Evolutionary conservation across 225 moss, liverwort and hornwort species (phyloP), one percentile per base, ranked within the genome.

Genomic region (Physcomitrellopsis africana): DNA sequence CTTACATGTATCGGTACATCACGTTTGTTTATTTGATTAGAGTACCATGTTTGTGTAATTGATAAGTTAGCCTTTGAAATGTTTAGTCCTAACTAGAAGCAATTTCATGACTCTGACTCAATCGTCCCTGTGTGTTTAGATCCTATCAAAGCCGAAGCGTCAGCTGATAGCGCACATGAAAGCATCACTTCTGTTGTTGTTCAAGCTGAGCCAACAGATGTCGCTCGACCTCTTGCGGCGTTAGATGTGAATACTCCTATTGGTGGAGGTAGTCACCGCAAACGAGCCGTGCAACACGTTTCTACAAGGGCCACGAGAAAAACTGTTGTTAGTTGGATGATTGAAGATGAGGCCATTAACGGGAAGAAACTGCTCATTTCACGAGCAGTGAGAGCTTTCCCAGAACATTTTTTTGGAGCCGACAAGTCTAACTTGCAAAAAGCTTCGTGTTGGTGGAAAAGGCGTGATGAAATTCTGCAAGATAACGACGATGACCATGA

Each of bases 231-330:
- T 8, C 64, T 81, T 8, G 52, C 58, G 13, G 51, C 73, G 0
- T 46, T 85, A 56, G 84, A 81, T 68, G 81, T 53, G 63, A 81
- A 85, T 59, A 60, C 74, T 45, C 46, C 63, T 0, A 53, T 85
- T 22, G 81, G 81, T 7, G 81, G 75, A 26, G 67, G 81, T 19
- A 59, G 37, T 6, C 72, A 75, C 59, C 78, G 86, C 6, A 86
- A 86, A 76, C 80, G 86, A 48, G 86, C 86, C 10, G 74, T 86
- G 78, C 86, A 86, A 19, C 86, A 86, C 14, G 86, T 86, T 5
- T 83, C 83, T 1, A 86, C 86, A 0, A 68, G 80, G 27, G 80
- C 79, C 3, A 83, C 86, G 13, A 65, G 83, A 9, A 86, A 83
- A 66, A 60, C 83, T 1, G 86, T 86, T 23, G 83, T 86, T 19